Conservation (phyloP, 2,329 filamentous ascomycete genomes). For the Setomelanomma holmii region DNA sequence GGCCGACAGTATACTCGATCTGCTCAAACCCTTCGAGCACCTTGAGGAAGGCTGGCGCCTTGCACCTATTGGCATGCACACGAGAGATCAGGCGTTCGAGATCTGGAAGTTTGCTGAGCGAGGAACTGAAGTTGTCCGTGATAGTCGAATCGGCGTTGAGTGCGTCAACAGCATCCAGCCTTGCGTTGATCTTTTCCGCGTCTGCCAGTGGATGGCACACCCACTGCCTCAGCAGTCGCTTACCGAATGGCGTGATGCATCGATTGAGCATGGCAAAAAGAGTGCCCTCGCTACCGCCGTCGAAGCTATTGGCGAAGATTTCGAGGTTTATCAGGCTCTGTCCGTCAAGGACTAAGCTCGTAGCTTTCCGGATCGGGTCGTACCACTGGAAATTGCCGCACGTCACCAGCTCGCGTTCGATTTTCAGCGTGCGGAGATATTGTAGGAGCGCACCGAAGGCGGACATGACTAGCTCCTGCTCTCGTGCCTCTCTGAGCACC, state of each 20-base stretch:
- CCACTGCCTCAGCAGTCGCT: slow-evolving; percentile 95
- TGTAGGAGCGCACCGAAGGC: slow-evolving; percentile 87
- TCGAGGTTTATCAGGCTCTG: slow-evolving; percentile 99
- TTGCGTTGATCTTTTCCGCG: slow-evolving; percentile 85
- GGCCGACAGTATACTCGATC: slow-evolving; percentile 90
- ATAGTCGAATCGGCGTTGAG: slow-evolving; percentile 82
- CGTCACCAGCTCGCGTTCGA: slow-evolving; percentile 85
- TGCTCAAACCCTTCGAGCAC: slow-evolving; percentile 97
- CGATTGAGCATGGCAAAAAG: slow-evolving; percentile 90
- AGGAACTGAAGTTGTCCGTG: slow-evolving; percentile 86
- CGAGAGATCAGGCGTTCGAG: slow-evolving; percentile 92
- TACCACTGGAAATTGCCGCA: slow-evolving; percentile 92
- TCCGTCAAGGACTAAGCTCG: slow-evolving; percentile 89
- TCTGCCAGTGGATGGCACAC: slow-evolving; percentile 94
- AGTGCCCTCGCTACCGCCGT: slow-evolving; percentile 84
- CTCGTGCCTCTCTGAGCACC: slow-evolving; percentile 71
- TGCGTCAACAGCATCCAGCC: slow-evolving; percentile 91
- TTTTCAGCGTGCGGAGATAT: slow-evolving; percentile 82
- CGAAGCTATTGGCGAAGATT: slow-evolving; percentile 90
- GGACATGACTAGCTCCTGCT: slow-evolving; percentile 87
- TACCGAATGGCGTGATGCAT: slow-evolving; percentile 96
- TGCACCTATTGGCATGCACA: slow-evolving; percentile 90
- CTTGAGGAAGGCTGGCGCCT: slow-evolving; percentile 87
- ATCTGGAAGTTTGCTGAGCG: slow-evolving; percentile 90
- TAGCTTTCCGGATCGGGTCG: slow-evolving; percentile 87